These are phyloP conservation scores for Paraphoma sp. DNA, from an alignment of 2,329 filamentous ascomycete species.

Conservation along the genomic window DNA sequence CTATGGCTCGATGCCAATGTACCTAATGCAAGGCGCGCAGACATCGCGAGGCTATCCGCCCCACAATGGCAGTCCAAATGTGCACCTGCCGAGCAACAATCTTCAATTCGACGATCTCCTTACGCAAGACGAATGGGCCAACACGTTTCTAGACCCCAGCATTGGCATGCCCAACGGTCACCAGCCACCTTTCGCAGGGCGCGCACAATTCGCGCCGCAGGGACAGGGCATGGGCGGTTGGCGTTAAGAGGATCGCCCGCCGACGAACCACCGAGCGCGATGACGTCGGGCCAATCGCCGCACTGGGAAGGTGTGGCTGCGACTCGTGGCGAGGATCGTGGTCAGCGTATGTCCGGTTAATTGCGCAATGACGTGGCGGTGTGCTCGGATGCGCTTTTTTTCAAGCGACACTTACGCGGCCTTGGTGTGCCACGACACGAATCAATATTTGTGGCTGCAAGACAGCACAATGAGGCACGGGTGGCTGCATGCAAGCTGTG, in stretches of 20 bases:
- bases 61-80: conserved; percentile 25
- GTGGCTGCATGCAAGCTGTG: background rate
- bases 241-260: conserved; percentile 14
- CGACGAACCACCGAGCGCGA: background rate
- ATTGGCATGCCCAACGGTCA: conserved; percentile 34
- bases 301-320: conserved; percentile 1
- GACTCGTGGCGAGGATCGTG: conserved; percentile 7
- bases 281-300: background rate
- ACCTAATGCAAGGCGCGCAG: conserved; percentile 64
- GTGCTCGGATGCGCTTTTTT: background rate
- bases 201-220: conserved; percentile 23
- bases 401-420: conserved; percentile 3
- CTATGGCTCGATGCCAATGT: conserved; percentile 73
- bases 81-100: conserved; percentile 28
- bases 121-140: conserved; percentile 49
- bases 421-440: background rate
- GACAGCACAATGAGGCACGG: too few relatives aligned
- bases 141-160: conserved; percentile 45
- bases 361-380: conserved; percentile 1
- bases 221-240: conserved; percentile 27
- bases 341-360: background rate
- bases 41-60: conserved; percentile 33
- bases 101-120: conserved; percentile 48
- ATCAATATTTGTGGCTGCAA: background rate
- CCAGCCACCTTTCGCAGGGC: conserved; percentile 26